Evolutionary conservation across 805 yeast species (phyloP), one percentile per base, ranked within the genome.

Genomic region (Pichia heedii): DNA sequence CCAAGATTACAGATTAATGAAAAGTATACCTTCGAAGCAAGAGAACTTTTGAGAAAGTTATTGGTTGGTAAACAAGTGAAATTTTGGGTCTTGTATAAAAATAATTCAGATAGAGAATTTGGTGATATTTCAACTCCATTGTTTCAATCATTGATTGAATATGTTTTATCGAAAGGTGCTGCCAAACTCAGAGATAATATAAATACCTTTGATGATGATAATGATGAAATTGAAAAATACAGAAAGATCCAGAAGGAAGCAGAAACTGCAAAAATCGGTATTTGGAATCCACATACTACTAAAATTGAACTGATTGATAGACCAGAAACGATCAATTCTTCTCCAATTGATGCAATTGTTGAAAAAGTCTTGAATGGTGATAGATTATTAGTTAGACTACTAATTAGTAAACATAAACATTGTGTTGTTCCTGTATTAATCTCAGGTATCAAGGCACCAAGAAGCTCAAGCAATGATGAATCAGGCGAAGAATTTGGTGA

Each of bases 361-460:
- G 95, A 86, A 62, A 78, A 74, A 54, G 93, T 81, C 27, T 70
- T 84, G 46, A 67, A 80, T 49, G 96, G 95, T 39, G 95, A 86
- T 62, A 67, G 95, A 39, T 61, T 85, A n/a, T 65, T 81, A 33
- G 73, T 76, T 12, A 73, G 94, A 34, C 24, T 51, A 4, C 58
- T 78, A 12, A 54, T 75, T 39, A 33, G 45, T 20, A 62, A 68
- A 39, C 61, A 62, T n/a, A 61, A 62, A 34, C 93, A 84, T 47
- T 73, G 71, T 35, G 70, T 74, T 24, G 66, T 78, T 24, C 79
- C 81, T 11, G 72, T 81, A 26, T 58, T 81, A 33, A 63, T 86
- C 49, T 93, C 93, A 2, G 96, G 95, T 37, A 64, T 84, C 47
- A 74, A 76, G 52, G 59, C 80, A 21, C 94, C 94, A 42, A 70